Evolutionary conservation across 2,329 filamentous ascomycete genomes (phyloP), one percentile per base, ranked within the genome.

Genomic region (Harringtonia lauricola): DNA sequence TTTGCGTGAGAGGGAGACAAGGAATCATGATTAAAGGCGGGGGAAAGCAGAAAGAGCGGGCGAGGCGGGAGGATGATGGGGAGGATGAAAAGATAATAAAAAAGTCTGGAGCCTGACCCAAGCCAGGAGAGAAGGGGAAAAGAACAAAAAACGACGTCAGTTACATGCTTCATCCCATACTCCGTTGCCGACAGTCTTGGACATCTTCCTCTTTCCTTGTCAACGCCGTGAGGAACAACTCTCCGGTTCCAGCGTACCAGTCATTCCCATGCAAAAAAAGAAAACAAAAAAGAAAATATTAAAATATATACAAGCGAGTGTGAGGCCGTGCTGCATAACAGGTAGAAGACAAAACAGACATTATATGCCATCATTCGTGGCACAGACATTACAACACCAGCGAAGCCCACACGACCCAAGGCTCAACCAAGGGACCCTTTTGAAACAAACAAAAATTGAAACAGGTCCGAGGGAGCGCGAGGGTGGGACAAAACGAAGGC

Each of bases 241-340:
- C 17, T n/a, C 24, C 18, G 19, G 9, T 17, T 36, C 31, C n/a
- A 18, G 24, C 28, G 17, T 15, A 31, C 28, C 15, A 7, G 13
- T 18, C 33, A 34, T 17, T 31, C n/a, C 40, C 40, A 42, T 42
- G 24, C 40, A 35, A 17, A 18, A 14, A 15, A 24, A 18, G 26
- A 30, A 26, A n/a, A 15, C 2, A 33, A 38, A 15, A 22, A 26
- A 34, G 28, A 42, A 36, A 41, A n/a, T 21, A 31, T 18, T n/a
- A 24, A 41, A 24, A 10, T 12, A 36, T n/a, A 24, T 30, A 36
- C 17, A 30, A 43, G 28, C 26, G 29, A 19, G 18, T 24, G 12
- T 39, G 42, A 34, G 42, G 36, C 29, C 42, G 39, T 43, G 42
- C 36, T 31, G 21, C 30, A 24, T 39, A 21, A 17, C 29, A 24